A percentile compares a stretch with the other conserved stretches of the same genome.
These are phyloP conservation scores for Annulohypoxylon bovei DNA, from an alignment of 495 filamentous ascomycete species.

Conservation along the genomic window DNA sequence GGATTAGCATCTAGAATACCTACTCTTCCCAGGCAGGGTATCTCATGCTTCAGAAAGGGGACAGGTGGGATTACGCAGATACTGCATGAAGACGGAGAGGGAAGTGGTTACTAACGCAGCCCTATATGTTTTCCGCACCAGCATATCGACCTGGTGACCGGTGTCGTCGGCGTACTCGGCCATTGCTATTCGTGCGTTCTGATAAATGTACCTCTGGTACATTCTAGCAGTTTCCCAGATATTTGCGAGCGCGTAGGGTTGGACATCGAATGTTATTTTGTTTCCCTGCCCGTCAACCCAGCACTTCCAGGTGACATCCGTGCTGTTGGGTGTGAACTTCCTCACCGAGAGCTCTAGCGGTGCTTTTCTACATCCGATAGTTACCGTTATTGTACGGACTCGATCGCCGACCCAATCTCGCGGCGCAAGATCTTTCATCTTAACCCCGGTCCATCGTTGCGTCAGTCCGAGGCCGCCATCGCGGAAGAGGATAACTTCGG, in stretches of 20 bases:
- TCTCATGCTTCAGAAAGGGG: neutral
- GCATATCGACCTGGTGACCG: conserved; percentile 2
- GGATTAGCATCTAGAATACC: conserved; percentile 2
- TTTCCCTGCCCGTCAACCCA: conserved; percentile 42
- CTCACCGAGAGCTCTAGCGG: conserved; percentile 48
- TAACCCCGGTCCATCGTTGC: conserved; percentile 49
- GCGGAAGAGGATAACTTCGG: conserved; percentile 50
- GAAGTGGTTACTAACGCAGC: conserved; percentile 28
- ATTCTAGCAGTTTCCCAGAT: conserved; percentile 44
- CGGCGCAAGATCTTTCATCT: conserved; percentile 50
- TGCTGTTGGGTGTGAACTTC: conserved; percentile 43
- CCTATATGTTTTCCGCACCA: conserved; percentile 36
- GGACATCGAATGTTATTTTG: conserved; percentile 31
- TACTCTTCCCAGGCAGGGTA: neutral
- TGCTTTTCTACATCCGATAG: conserved; percentile 42
- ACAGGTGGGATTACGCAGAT: neutral
- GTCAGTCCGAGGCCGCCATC: conserved; percentile 52
- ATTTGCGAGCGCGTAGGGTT: conserved; percentile 51
- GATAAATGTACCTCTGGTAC: conserved; percentile 51
- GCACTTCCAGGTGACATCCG: conserved; percentile 45
- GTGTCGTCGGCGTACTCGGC: conserved; percentile 18
- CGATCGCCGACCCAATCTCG: conserved; percentile 37
- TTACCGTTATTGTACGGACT: conserved; percentile 44
- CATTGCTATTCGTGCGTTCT: conserved; percentile 32
- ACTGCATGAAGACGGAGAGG: neutral